A percentile compares a stretch with the other conserved stretches of the same genome.
Conservation (phyloP, 2,329 filamentous ascomycete genomes). For the Nemania serpens region DNA sequence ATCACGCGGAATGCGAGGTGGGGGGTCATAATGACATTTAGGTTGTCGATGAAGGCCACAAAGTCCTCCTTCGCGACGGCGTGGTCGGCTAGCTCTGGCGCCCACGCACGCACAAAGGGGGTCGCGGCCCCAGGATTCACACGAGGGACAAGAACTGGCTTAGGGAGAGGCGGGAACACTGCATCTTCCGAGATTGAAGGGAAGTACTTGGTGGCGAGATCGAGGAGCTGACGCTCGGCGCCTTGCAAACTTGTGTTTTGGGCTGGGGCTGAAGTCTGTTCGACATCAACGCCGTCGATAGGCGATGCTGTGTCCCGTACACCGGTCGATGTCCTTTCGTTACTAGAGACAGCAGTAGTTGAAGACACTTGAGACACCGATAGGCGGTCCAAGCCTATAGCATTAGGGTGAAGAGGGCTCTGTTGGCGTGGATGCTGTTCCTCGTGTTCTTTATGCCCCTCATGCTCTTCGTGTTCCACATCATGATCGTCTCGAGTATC, state of each 20-base stretch:
- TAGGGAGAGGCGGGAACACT: conserved; percentile 22
- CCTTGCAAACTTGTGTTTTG: neutral
- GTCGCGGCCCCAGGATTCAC: conserved; percentile 27
- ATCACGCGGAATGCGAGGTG: conserved; percentile 38
- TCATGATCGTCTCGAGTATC: neutral
- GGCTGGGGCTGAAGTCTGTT: neutral
- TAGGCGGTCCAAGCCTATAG: neutral
- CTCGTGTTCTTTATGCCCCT: neutral
- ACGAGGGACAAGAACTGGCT: conserved; percentile 33
- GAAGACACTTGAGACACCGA: neutral
- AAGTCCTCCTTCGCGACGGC: conserved; percentile 35
- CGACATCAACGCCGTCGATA: conserved; percentile 3
- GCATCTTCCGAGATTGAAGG: conserved; percentile 14
- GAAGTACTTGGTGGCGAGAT: conserved; percentile 28
- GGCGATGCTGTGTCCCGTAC: neutral
- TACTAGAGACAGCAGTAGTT: neutral
- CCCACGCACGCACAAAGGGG: conserved; percentile 39
- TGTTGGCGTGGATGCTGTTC: neutral
- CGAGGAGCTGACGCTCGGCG: conserved; percentile 23
- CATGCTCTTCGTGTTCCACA: neutral
- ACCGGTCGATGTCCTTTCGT: neutral
- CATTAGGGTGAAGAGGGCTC: neutral
- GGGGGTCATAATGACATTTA: conserved; percentile 44
- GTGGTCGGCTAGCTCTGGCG: conserved; percentile 31
- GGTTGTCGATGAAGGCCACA: conserved; percentile 43